Percentiles rank a stretch among this genome's conserved stretches.
Evolutionary conservation across 768 basidiomycete genomes (phyloP).

Genomic region (Nidularia pulvinata): DNA sequence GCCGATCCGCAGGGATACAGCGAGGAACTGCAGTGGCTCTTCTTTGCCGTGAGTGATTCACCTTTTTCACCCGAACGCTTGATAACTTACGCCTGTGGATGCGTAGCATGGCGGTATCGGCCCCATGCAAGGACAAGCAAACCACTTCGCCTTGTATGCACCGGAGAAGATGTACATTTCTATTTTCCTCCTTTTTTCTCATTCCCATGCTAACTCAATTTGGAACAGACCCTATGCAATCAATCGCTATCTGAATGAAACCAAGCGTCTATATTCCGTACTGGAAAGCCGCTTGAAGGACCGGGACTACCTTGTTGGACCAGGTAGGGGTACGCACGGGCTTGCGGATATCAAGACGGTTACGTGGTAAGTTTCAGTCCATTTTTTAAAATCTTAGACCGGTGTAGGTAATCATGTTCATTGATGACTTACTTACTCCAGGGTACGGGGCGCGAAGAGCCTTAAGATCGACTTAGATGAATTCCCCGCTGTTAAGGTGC

Average conservation of each 20-base stretch:
- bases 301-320: constrained; percentile 82
- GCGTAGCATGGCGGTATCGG: constrained; percentile 76
- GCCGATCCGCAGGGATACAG: constrained; percentile 59
- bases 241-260: constrained; percentile 76
- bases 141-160: constrained; percentile 67
- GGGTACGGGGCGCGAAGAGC: constrained; percentile 50
- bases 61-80: not conserved
- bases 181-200: not conserved
- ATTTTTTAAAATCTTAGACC: too few relatives aligned
- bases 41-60: constrained; percentile 57
- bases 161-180: constrained; percentile 42
- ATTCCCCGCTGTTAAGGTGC: constrained; percentile 62
- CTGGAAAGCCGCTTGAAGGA: constrained; percentile 72
- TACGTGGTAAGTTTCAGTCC: constrained; percentile 46
- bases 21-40: constrained; percentile 83
- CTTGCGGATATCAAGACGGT: constrained; percentile 73
- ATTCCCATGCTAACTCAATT: not conserved
- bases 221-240: not conserved
- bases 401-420: not conserved
- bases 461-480: constrained; percentile 58
- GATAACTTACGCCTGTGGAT: not conserved
- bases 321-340: constrained; percentile 62
- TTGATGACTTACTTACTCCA: constrained; percentile 14
- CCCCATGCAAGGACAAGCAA: constrained; percentile 87
- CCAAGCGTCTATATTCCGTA: constrained; percentile 81